Base-by-base conservation (phyloP, 2,329 filamentous ascomycete species). In the Fusarium sp. region DNA sequence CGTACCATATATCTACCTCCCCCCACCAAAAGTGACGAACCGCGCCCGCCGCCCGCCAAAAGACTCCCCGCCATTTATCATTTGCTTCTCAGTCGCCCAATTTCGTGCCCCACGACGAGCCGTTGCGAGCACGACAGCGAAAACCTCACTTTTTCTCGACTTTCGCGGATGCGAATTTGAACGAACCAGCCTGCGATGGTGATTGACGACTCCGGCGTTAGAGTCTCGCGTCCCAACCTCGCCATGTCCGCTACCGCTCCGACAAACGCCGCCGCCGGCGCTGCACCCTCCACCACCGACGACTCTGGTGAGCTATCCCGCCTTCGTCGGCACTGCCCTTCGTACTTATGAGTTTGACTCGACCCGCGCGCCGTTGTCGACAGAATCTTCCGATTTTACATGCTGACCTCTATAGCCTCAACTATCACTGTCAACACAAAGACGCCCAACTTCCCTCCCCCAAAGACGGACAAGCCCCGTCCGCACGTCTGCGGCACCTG, bases 401-500 rank as follows among this genome's bases (percentile, higher is more conserved):
- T 72, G 71, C 76, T 79, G 72, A 79, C 76, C 57, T 63, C 70
- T 41, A 63, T 71, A 83, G 84, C 81, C 57, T 83, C 84, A 28
- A 83, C 84, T 37, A 85, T 85, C 52, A 85, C 83, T 49, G 84
- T 85, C 68, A 86, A 84, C 70, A 84, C 84, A 67, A 81, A 79
- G 63, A 67, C 76, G 49, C 77, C 79, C 42, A 55, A 77, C 68
- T 92, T 92, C 70, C 92, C 92, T 72, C 92, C 92, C 40, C 92
- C 95, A 50, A 99, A 98, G 83, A 97, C 94, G 68, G 96, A 99
- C 81, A 99, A 98, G 83, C 96, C 96, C 58, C 89, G 95, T 69
- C 96, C 96, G 70, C 96, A 99, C 81, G 90, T 97, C 64, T 99
- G 96, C 83, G 89, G 85, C 40, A 98, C 94, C 47, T 99, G 96